Base-by-base conservation (phyloP, 2,329 filamentous ascomycete species). In the Hypoxylon sp. region DNA sequence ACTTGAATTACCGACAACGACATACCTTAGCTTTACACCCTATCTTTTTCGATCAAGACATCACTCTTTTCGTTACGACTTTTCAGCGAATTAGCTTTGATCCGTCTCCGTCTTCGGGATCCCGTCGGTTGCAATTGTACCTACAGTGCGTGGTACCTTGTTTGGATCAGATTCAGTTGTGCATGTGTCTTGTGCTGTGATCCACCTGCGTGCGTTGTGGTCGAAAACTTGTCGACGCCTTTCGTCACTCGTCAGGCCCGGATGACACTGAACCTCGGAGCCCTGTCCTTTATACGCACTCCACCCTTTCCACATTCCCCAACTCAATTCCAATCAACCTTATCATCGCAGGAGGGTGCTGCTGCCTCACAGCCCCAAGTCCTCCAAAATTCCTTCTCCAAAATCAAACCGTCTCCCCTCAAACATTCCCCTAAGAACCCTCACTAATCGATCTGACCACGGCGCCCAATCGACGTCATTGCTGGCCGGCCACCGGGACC, bases 381-480 rank as follows among this genome's bases (percentile, higher is more conserved):
- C 85, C 84, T 87, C 85, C 93, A 97, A 88, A 82, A 97, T 97
- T 97, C 87, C 92, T 88, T 85, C 89, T 78, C 83, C 86, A 86
- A 85, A 81, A 72, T 84, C 84, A 74, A 86, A 85, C 80, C 89
- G 90, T 82, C 89, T 92, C 72, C 87, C 87, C 79, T 92, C 92
- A 81, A 93, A 92, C 82, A 97, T 97, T 79, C 94, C 94, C 75
- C 87, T 97, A 76, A 91, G 92, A 80, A 91, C 90, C 75, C 84
- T 97, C 74, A 78, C 84, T 70, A 78, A 79, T 65, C 75, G 75
- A 62, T 64, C 75, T 56, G 75, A 80, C 63, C 74, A 79, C 72
- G 77, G 78, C 55, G 75, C 79, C 66, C 78, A 83, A 70, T 78
- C 82, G 70, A 80, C 83, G 72, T 81, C 82, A 75, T 79, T 85